Base-by-base conservation (phyloP, 176 grass and related monocot genomes). In the Carex cristatella region DNA sequence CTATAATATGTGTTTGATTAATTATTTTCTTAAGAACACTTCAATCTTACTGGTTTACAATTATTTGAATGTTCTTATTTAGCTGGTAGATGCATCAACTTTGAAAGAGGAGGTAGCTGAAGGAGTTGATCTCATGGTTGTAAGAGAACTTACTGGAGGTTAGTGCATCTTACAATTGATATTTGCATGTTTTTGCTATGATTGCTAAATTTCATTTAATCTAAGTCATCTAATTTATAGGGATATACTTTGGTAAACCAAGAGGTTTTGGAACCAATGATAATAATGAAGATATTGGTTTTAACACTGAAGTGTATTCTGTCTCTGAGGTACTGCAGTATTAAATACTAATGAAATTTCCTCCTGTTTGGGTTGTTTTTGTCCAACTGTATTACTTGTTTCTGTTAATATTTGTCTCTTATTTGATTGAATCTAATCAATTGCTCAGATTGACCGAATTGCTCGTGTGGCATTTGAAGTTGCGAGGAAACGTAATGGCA, bases 111-210 rank as follows among this genome's bases (percentile, higher is more conserved):
- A 94, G 85, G 90, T 95, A 77, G 93, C 88, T 84, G 91, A 99
- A 88, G 93, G 93, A 91, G 93, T 94, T 83, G 91, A 99, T 77
- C 87, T 99, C 71, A 95, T 99, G 93, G 93, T 99, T 87, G 91
- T 95, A n/a, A 90, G 90, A 89, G 96, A 99, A 81, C 96, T 95
- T 83, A 95, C 96, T 42, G 93, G 96, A 92, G 95, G 95, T 98
- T 81, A 62, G 72, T 4, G 10, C 75, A 8, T 79, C 5, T 65
- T 10, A 80, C 81, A 78, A 85, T 0, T 27, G 1, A 74, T 58
- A 0, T 60, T 57, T 32, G 19, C 15, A 44, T 79, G 12, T 53
- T 54, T 53, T 81, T 35, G 16, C 67, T 83, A 54, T 4, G 44
- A 83, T 31, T 69, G 6, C 27, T 66, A 10, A 83, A 2, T 69